phyloP scores from a whole-genome alignment of 2,329 filamentous ascomycete species.

The Talaromyces sp. region DNA sequence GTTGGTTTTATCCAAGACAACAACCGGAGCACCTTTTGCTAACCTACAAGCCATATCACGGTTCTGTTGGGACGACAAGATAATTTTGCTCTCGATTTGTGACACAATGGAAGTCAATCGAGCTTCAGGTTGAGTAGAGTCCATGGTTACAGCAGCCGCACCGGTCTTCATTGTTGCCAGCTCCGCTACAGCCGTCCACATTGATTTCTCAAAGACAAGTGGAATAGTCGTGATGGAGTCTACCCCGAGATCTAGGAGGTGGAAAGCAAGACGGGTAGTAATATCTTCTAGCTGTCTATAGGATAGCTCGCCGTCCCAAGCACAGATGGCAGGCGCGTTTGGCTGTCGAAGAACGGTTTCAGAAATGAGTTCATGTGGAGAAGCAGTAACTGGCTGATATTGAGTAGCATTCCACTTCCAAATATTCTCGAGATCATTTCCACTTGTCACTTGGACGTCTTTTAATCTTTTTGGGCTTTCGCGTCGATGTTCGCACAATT shows the following conservation, averaged over 20 bases:
- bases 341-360: background rate
- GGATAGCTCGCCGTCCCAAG: conserved; percentile 6
- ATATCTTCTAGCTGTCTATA: conserved; percentile 2
- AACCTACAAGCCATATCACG: background rate
- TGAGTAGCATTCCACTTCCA: conserved; percentile 7
- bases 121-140: conserved; percentile 3
- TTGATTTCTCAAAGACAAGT: conserved; percentile 14
- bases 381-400: background rate
- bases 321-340: conserved; percentile 1
- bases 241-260: background rate
- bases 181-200: conserved; percentile 9
- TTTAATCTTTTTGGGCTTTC: background rate
- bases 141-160: conserved; percentile 3
- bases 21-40: background rate
- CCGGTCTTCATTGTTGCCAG: conserved; percentile 6
- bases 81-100: background rate
- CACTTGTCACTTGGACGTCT: background rate
- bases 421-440: conserved; percentile 1
- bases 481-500: background rate
- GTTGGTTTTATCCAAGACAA: background rate
- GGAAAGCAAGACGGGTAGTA: background rate
- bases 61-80: background rate
- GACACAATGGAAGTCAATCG: conserved; percentile 2
- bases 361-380: conserved; percentile 1
- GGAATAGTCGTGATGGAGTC: background rate